Base-by-base conservation (phyloP, 768 basidiomycete genomes). In the Dictyophora rubrovolvata region DNA sequence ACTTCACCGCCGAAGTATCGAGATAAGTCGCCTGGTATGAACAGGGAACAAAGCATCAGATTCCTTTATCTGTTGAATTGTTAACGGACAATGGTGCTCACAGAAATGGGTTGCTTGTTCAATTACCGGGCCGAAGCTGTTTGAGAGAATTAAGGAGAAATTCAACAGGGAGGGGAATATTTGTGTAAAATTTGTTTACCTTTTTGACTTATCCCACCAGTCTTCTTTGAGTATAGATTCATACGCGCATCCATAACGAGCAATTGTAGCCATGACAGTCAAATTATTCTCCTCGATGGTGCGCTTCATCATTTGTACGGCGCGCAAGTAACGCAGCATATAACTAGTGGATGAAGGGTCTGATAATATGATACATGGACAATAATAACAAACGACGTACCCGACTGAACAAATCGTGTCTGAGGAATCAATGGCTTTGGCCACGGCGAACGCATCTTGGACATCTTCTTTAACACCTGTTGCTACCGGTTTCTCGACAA, bases 61-160 rank as follows among this genome's bases (percentile, higher is more conserved):
- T 34, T 10, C 22, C 36, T 17, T 8, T 33, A 49, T n/a, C 9
- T 28, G 20, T 16, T 57, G 36, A 11, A 56, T 36, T 60, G 6
- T 21, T 14, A 5, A 55, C 53, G 34, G n/a, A 33, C 14, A 34
- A 21, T 42, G 7, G 12, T 1, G 34, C 62, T 35, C 36, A 68
- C 91, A 93, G 75, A 97, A 95, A 75, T 98, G 95, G 14, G 95
- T 98, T 51, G 91, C 94, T 74, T 93, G 89, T 71, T 93, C 92
- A 63, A 94, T 75, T 65, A 93, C 78, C 5, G 91, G 89, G 18
- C 89, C 89, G 56, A 81, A 86, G 68, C 88, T 86, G 28, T 28
- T 28, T 7, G 28, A 28, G 28, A 28, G 4, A 28, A 28, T 28
- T 28, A 28, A 28, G 4, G 28, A 28, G 28, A 28, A 28, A 7